Evolutionary conservation across 192 early-diverging fungal species (phyloP).

Genomic region (Linnemannia exigua): DNA sequence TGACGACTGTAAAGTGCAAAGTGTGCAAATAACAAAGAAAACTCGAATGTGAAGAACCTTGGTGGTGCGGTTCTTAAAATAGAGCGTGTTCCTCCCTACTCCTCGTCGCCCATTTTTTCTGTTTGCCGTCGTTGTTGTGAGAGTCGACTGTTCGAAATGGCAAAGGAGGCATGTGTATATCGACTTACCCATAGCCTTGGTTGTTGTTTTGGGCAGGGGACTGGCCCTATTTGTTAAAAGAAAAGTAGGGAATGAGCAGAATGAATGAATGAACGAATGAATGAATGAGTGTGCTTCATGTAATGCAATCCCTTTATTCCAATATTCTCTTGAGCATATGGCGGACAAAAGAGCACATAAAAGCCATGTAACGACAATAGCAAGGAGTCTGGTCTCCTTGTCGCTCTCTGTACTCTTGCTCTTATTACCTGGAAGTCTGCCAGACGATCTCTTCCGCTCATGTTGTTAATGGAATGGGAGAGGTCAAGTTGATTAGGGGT

Average conservation of each 20-base stretch:
- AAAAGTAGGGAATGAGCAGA: background rate
- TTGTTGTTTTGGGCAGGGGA: constrained; percentile 15
- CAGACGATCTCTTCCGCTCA: constrained; percentile 53
- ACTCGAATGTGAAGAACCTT: too few relatives aligned
- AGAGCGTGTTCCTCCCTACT: background rate
- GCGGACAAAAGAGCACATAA: background rate
- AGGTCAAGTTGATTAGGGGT: background rate
- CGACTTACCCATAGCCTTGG: constrained; percentile 28
- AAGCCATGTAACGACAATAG: background rate
- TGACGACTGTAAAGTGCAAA: background rate
- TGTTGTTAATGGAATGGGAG: background rate
- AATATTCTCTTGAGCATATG: background rate
- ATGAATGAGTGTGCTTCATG: background rate
- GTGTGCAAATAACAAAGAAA: background rate
- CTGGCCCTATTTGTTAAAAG: background rate
- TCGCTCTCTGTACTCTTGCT: background rate
- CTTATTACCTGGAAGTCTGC: constrained; percentile 41
- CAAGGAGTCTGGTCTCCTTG: background rate
- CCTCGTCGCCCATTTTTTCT: background rate
- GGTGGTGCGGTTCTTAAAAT: constrained; percentile 23
- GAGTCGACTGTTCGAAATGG: background rate
- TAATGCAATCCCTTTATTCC: background rate
- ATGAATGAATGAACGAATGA: background rate
- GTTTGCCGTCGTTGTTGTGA: background rate
- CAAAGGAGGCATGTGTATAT: background rate